Evolutionary conservation across 192 early-diverging fungal genomes (phyloP), one percentile per base, ranked within the genome.

Genomic region (Blastocladiella britannica): DNA sequence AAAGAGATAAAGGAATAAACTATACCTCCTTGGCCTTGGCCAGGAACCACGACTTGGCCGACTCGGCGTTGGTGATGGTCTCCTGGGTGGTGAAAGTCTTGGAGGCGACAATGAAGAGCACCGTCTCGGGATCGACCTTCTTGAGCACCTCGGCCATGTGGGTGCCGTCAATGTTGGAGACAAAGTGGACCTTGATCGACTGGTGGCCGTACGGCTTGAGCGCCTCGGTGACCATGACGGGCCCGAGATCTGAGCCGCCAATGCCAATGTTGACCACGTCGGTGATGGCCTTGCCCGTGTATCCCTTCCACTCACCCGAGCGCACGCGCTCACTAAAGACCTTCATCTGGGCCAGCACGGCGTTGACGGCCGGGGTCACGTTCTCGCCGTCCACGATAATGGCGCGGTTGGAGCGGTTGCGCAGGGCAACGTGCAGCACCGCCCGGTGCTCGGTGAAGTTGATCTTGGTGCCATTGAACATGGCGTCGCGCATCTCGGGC

Each of bases 1-100:
- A 24, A 53, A n/a, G 15, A 31, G 9, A 56, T 28, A 25, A 25
- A 28, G n/a, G 12, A 63, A 20, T 26, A 23, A 26, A 31, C 22
- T 25, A 70, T 74, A 84, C 83, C 65, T 97, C 87, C 59, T 83
- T 78, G 47, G 91, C 93, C 26, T 67, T 71, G 47, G 79, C 65
- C 52, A 95, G 70, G 74, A 95, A 94, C 93, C 93, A 97, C 26
- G 71, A 71, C 72, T 87, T 91, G 60, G 93, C 93, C 26, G 89
- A 85, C 43, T 76, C 78, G 15, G 93, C 93, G 60, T 97, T 97
- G 58, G 92, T 93, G 62, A 97, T 87, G 51, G 93, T 97, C 68
- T 97, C 93, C 69, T 95, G 93, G 51, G 93, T 97, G 23, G 93
- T 97, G 55, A 95, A 97, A 20, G 93, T 97, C 82, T 97, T 97